Percentiles rank a stretch among this genome's conserved stretches.
Conservation (phyloP, 2,329 filamentous ascomycete genomes). For the Penicillium sp. region DNA sequence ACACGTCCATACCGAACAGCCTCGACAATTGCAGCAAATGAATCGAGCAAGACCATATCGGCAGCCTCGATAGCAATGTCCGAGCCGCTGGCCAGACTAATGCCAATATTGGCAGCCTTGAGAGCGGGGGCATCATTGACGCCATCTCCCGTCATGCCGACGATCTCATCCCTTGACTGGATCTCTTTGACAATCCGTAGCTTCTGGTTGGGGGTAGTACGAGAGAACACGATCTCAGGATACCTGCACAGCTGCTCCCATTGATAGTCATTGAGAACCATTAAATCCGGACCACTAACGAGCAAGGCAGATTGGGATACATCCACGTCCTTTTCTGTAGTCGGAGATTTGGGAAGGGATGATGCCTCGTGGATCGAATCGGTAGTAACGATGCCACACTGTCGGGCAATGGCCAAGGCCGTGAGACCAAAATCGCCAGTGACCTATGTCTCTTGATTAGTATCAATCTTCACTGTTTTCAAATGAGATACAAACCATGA, state of each 20-base stretch:
- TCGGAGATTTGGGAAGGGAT: not conserved
- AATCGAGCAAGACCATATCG: conserved; percentile 5
- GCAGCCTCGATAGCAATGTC: conserved; percentile 12
- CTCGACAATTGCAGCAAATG: conserved; percentile 2
- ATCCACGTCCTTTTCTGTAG: not conserved
- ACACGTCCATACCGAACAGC: conserved; percentile 6
- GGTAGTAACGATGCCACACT: not conserved
- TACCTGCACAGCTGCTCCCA: conserved; percentile 3
- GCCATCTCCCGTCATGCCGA: conserved; percentile 80
- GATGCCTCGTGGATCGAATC: not conserved
- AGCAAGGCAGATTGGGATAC: not conserved
- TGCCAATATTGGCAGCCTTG: conserved; percentile 76
- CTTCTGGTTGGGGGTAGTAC: conserved; percentile 1
- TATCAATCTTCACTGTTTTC: not conserved
- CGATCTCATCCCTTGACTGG: not conserved
- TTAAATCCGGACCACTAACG: conserved; percentile 52
- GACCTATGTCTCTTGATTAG: conserved; percentile 45
- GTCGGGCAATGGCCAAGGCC: conserved; percentile 58
- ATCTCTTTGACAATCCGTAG: not conserved
- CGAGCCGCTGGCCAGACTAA: conserved; percentile 36
- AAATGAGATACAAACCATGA: conserved; percentile 59
- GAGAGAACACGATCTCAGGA: conserved; percentile 2
- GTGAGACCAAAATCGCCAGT: conserved; percentile 60
- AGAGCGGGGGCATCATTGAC: conserved; percentile 82
- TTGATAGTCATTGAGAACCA: conserved; percentile 17